Percentiles rank a stretch among this genome's conserved stretches.
Evolutionary conservation across 768 basidiomycete species (phyloP).

Genomic region (Termitomyces sp.): DNA sequence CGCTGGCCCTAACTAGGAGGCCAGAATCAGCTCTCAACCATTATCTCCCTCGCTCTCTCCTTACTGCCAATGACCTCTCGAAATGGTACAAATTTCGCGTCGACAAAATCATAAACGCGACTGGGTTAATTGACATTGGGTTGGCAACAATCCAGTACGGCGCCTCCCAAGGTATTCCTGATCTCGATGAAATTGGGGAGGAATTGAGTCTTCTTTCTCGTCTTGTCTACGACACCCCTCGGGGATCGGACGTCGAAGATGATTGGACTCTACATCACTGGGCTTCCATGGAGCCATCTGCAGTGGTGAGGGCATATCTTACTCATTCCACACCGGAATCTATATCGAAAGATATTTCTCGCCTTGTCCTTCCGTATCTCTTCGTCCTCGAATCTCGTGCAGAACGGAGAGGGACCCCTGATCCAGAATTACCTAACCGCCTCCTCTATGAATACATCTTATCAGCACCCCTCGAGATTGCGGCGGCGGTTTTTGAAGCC

Average conservation of each 20-base stretch:
- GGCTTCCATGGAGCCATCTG: slow-evolving; percentile 60
- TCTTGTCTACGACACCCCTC: slow-evolving; percentile 79
- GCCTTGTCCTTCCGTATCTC: slow-evolving; percentile 87
- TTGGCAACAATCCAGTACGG: slow-evolving; percentile 82
- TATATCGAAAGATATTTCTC: slow-evolving; percentile 63
- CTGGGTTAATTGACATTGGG: slow-evolving; percentile 78
- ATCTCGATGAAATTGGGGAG: slow-evolving; percentile 84
- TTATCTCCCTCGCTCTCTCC: slow-evolving; percentile 22
- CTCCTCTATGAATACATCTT: slow-evolving; percentile 73
- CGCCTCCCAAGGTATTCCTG: slow-evolving; percentile 73
- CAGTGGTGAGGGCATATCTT: slow-evolving; percentile 75
- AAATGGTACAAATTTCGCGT: slow-evolving; percentile 76
- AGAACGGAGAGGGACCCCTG: slow-evolving; percentile 74
- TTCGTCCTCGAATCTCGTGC: slow-evolving; percentile 87
- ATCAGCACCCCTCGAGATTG: slow-evolving; percentile 59
- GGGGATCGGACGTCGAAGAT: slow-evolving; percentile 38
- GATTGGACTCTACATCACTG: slow-evolving; percentile 80
- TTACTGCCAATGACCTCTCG: slow-evolving; percentile 50
- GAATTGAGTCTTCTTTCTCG: slow-evolving; percentile 85
- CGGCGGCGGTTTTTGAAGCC: slow-evolving; percentile 78
- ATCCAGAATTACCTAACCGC: slow-evolving; percentile 60
- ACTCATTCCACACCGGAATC: slow-evolving; percentile 62
- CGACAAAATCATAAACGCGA: slow-evolving; percentile 52
- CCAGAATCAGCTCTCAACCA: neutral
- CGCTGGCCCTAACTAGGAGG: neutral